These are phyloP conservation scores for Hirschfeldia incana DNA, from an alignment of 345 rosid species.

Conservation along the genomic window DNA sequence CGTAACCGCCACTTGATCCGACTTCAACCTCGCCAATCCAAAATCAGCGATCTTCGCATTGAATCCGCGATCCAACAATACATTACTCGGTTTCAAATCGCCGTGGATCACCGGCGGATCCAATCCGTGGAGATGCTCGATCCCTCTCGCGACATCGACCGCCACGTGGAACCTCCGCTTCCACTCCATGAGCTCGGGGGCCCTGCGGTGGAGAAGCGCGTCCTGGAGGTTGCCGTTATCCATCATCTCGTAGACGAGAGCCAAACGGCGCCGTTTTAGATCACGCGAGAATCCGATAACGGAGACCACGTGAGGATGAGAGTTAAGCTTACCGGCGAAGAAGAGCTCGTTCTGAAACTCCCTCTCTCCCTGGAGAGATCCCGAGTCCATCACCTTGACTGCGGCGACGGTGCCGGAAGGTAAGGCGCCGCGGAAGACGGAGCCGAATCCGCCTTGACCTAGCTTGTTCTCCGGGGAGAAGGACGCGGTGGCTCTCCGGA, in stretches of 20 bases:
- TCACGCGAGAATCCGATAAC: slow-evolving; percentile 79
- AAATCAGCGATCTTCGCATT: slow-evolving; percentile 81
- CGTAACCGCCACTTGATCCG: slow-evolving; percentile 39
- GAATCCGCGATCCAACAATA: slow-evolving; percentile 68
- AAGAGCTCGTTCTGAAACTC: slow-evolving; percentile 92
- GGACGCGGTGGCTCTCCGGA: slow-evolving; percentile 59
- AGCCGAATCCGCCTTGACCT: slow-evolving; percentile 88
- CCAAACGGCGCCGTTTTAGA: slow-evolving; percentile 54
- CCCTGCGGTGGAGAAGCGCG: slow-evolving; percentile 70
- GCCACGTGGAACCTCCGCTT: slow-evolving; percentile 55
- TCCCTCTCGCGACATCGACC: slow-evolving; percentile 68
- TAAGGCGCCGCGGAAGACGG: slow-evolving; percentile 68
- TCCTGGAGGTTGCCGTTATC: slow-evolving; percentile 82
- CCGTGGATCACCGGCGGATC: slow-evolving; percentile 82
- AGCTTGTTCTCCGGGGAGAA: slow-evolving; percentile 57
- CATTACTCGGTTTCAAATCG: slow-evolving; percentile 84
- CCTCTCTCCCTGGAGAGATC: slow-evolving; percentile 89
- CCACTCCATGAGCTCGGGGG: slow-evolving; percentile 71
- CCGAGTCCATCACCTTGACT: slow-evolving; percentile 89
- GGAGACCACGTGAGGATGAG: slow-evolving; percentile 54
- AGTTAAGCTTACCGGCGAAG: slow-evolving; percentile 66
- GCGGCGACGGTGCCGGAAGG: slow-evolving; percentile 52
- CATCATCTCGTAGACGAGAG: slow-evolving; percentile 84
- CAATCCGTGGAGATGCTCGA: slow-evolving; percentile 68
- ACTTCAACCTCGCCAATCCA: slow-evolving; percentile 76